Evolutionary conservation across 208 protist genomes (phyloP).

Genomic region (Kentomonas sorsogonicus): DNA sequence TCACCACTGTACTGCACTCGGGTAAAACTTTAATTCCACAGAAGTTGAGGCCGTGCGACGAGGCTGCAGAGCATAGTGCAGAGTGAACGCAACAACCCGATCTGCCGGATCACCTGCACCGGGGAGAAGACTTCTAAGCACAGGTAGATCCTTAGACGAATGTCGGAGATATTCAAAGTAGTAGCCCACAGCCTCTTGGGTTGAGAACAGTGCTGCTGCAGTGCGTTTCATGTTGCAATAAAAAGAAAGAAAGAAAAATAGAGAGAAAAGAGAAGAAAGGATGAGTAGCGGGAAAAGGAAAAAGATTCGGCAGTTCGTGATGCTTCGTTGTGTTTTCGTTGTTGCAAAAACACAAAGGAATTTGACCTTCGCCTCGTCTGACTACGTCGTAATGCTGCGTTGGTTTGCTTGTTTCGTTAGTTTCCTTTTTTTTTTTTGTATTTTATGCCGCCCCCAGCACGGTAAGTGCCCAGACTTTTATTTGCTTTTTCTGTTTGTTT

Average conservation of each 20-base stretch:
- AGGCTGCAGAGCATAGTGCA: conserved; percentile 61
- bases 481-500: no score
- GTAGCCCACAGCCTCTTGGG: conserved; percentile 26
- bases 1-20: conserved; percentile 31
- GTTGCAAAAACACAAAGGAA: no score
- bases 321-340: no score
- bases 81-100: no score
- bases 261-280: conserved; percentile 2
- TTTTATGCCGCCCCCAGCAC: no score
- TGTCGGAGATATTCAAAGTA: conserved; percentile 66
- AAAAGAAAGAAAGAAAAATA: conserved; percentile 2
- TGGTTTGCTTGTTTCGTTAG: no score
- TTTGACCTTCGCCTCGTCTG: no score
- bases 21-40: conserved; percentile 72
- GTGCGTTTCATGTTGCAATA: conserved; percentile 18
- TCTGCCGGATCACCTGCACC: no score
- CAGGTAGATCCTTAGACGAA: conserved; percentile 49
- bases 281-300: conserved; percentile 4
- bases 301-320: neutral
- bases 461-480: no score
- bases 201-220: conserved; percentile 13
- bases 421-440: no score
- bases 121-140: no score
- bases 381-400: no score
- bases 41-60: conserved; percentile 40